Evolutionary conservation across 2,329 filamentous ascomycete genomes (phyloP), one percentile per base, ranked within the genome.

Genomic region (Rhynchosporium secalis): DNA sequence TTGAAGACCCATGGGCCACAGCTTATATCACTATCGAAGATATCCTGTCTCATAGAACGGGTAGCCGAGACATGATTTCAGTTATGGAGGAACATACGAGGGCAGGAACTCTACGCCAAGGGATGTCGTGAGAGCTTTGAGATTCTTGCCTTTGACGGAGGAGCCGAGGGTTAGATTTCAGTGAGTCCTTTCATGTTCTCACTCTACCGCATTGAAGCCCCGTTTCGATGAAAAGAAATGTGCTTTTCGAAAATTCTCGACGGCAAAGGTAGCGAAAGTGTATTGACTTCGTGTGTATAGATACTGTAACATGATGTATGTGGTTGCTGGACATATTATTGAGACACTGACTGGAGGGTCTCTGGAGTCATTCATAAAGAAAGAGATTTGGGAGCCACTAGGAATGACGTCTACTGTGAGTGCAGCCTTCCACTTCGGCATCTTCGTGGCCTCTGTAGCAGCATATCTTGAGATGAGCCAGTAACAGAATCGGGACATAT

Each of bases 231-330:
- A 7, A 20, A 20, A 20, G 20, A 20, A 20, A 20, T 20, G 20
- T 20, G 20, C 20, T 20, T 20, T 20, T 20, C 20, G 20, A 20
- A 20, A 20, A 20, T 20, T 40, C 13, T 54, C 33, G 9, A 36
- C 9, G 5, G 33, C 6, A 5, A 36, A 36, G 9, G 6, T 4
- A 13, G 3, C 20, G 7, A n/a, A 13, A 15, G 8, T 20, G n/a
- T 54, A 10, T 28, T 54, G n/a, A 54, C 15, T 3, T 6, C 26
- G 3, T 45, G 43, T 45, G 4, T 20, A 1, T 28, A 54, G 49
- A 9, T 84, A 85, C 68, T 78, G 75, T 69, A 84, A 85, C 68
- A 72, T 78, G 61, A 82, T 83, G 77, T 85, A 76, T 67, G 73
- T 74, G 1, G 75, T 75, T 1, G 75, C 77, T 2, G 77, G 77